These are phyloP conservation scores for Alternaria dauci DNA, from an alignment of 2,329 filamentous ascomycete species.

Conservation along the genomic window DNA sequence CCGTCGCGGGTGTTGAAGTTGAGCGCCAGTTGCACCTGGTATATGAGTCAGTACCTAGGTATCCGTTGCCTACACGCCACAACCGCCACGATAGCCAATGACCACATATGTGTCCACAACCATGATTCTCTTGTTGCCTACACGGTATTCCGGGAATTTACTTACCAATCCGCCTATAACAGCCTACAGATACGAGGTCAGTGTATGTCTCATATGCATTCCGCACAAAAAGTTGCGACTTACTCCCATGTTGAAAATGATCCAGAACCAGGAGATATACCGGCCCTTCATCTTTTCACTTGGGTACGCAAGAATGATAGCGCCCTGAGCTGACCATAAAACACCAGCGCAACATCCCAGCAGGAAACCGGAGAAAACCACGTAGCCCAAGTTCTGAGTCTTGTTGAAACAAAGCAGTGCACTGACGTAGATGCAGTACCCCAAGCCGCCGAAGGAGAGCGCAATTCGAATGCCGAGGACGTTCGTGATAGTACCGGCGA, in stretches of 20 bases:
- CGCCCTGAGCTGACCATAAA: slow-evolving; percentile 80
- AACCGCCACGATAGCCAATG: not conserved
- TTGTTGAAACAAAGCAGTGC: slow-evolving; percentile 74
- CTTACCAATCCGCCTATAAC: slow-evolving; percentile 78
- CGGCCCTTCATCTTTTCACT: slow-evolving; percentile 77
- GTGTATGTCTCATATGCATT: no score
- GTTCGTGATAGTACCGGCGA: slow-evolving; percentile 75
- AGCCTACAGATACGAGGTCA: slow-evolving; percentile 50
- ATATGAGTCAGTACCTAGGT: slow-evolving; percentile 1
- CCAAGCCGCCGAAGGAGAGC: slow-evolving; percentile 73
- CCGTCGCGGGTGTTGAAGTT: slow-evolving; percentile 65
- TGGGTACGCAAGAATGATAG: no score
- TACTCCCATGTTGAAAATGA: slow-evolving; percentile 84
- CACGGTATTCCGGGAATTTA: not conserved
- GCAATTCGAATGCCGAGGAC: slow-evolving; percentile 71
- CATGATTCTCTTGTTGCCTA: no score
- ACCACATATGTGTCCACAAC: no score
- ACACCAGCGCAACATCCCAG: slow-evolving; percentile 79
- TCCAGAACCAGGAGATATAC: slow-evolving; percentile 89
- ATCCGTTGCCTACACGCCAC: not conserved
- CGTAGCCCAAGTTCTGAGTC: slow-evolving; percentile 70
- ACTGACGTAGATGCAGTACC: slow-evolving; percentile 76
- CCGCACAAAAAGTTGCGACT: no score
- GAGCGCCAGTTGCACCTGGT: slow-evolving; percentile 70
- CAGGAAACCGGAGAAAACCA: slow-evolving; percentile 75